Evolutionary conservation across 495 filamentous ascomycete genomes (phyloP), one percentile per base, ranked within the genome.

Genomic region (Viridothelium virens): DNA sequence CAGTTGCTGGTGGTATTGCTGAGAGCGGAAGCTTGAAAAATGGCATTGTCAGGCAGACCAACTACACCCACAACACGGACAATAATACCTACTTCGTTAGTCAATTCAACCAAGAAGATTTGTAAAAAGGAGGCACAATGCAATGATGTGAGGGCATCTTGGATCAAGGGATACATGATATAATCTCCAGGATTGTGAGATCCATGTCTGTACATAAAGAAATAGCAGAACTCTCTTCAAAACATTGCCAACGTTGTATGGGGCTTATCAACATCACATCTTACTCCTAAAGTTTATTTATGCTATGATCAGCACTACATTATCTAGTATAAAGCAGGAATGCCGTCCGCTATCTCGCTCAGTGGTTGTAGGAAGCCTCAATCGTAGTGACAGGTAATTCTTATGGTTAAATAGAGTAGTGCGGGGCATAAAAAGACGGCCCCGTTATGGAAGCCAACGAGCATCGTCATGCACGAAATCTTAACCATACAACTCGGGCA

Each of bases 401-500:
- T 25, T 25, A 1, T 25, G 1, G 25, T 25, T 44, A 1, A 14
- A 44, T 14, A 44, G 41, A 14, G 1, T 14, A 44, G 41, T 7
- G 41, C 41, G 7, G 41, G 41, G 41, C 41, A 44, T 7, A 44
- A 25, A 25, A 25, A 25, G 25, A 1, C 25, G 25, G 25, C 14
- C 41, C 41, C 41, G 41, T 14, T 14, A 44, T 44, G 14, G 7
- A 44, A 44, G 14, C 41, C 41, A 7, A 44, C 41, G 41, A 7
- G 1, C 6, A 14, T 44, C 61, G 18, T 31, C 9, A 99, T 99
- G 94, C 92, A 95, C 79, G 94, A 99, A 74, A 92, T 97, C 67
- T 82, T 99, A 65, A 96, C 94, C 1, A 78, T 97, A 53, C 94
- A 99, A 79, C 84, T 97, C 63, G 94, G 94, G 47, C 90, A 96